These are phyloP conservation scores for Carex pumila DNA, from an alignment of 176 grass and related monocot genomes.

Conservation along the genomic window DNA sequence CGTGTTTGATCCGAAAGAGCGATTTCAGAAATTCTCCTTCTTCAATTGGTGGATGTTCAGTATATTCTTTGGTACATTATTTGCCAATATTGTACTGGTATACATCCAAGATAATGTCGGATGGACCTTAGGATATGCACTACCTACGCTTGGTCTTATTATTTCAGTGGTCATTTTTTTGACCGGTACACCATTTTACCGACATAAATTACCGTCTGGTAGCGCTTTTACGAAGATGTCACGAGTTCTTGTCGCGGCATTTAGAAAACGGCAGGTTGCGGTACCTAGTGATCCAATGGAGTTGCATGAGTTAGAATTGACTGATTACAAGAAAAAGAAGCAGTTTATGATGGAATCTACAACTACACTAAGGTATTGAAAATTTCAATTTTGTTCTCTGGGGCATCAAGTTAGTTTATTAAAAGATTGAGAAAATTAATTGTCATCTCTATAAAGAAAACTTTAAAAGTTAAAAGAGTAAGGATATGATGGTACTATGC, in stretches of 20 bases:
- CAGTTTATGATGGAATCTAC: slow-evolving; percentile 36
- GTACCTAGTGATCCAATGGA: slow-evolving; percentile 39
- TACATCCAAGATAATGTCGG: slow-evolving; percentile 87
- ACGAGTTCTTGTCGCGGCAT: slow-evolving; percentile 47
- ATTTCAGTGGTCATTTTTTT: slow-evolving; percentile 69
- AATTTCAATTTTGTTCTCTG: not conserved
- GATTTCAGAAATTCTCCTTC: slow-evolving; percentile 79
- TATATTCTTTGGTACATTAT: slow-evolving; percentile 93
- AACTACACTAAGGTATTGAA: slow-evolving; percentile 14
- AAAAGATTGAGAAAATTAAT: not conserved
- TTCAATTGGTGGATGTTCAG: slow-evolving; percentile 99
- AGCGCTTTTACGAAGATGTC: slow-evolving; percentile 75
- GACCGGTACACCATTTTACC: slow-evolving; percentile 65
- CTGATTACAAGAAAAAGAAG: slow-evolving; percentile 41
- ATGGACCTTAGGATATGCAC: slow-evolving; percentile 70
- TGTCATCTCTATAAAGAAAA: not conserved
- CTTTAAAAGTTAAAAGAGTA: not conserved
- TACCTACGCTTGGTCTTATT: slow-evolving; percentile 68
- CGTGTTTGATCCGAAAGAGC: slow-evolving; percentile 49
- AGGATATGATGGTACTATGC: no score
- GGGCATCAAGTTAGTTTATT: not conserved
- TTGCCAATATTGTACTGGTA: slow-evolving; percentile 71
- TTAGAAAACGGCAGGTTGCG: slow-evolving; percentile 25
- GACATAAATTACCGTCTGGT: slow-evolving; percentile 65
- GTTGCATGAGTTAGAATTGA: slow-evolving; percentile 53